Conservation (phyloP, 225 moss, liverwort and hornwort genomes). For the Sphagnum contortum region DNA sequence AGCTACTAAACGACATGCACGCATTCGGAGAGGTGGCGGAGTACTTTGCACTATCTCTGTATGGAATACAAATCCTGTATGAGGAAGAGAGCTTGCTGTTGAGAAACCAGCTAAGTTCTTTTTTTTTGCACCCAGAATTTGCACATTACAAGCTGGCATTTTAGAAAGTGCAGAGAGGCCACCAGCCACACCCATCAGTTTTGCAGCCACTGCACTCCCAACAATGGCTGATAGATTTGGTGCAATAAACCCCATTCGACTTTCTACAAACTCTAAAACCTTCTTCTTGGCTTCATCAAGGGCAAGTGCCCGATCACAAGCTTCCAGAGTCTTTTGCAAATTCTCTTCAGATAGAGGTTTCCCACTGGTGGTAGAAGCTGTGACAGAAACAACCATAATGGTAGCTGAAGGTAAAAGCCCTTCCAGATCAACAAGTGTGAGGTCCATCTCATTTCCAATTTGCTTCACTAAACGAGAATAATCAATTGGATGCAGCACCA, state of each 20-base stretch:
- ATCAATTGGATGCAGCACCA: conserved; percentile 95
- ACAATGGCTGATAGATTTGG: conserved; percentile 91
- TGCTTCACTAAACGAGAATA: conserved; percentile 92
- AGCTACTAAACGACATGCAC: conserved; percentile 79
- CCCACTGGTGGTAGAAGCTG: conserved; percentile 93
- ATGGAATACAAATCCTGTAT: conserved; percentile 87
- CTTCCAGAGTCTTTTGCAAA: conserved; percentile 68
- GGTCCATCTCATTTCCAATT: conserved; percentile 94
- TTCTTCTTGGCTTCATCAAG: conserved; percentile 94
- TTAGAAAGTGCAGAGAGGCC: conserved; percentile 80
- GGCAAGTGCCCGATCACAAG: conserved; percentile 79
- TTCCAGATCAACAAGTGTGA: conserved; percentile 79
- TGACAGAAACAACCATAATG: conserved; percentile 96
- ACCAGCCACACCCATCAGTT: conserved; percentile 95
- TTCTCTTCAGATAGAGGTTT: conserved; percentile 83
- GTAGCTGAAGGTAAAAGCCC: conserved; percentile 92
- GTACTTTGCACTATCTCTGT: conserved; percentile 97
- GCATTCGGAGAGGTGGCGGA: conserved; percentile 76
- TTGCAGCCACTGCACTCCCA: conserved; percentile 95
- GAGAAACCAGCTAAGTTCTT: conserved; percentile 93
- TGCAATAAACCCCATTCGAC: conserved; percentile 95
- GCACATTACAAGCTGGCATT: conserved; percentile 95
- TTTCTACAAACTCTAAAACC: conserved; percentile 90
- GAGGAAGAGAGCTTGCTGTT: conserved; percentile 75
- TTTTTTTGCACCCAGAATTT: conserved; percentile 83